Conservation (phyloP, 345 rosid genomes). For the Psidium friedrichsthalianum region DNA sequence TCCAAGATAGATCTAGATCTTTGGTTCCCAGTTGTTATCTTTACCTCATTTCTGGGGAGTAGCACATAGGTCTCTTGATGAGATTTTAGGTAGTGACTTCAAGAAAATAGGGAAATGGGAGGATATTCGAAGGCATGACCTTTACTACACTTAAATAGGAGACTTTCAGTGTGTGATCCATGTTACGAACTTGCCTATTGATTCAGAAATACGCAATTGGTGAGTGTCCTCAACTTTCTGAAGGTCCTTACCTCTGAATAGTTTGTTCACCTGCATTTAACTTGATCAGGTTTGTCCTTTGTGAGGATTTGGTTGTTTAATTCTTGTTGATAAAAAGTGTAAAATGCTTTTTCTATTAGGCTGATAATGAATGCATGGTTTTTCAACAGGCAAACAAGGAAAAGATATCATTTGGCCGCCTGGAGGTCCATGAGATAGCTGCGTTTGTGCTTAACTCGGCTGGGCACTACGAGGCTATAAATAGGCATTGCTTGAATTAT, state of each 20-base stretch:
- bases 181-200: background rate
- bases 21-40: background rate
- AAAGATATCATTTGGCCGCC: slow-evolving; percentile 71
- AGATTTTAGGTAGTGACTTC: background rate
- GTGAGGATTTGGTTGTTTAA: background rate
- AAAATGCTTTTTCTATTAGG: background rate
- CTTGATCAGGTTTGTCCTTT: background rate
- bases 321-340: background rate
- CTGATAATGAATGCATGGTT: background rate
- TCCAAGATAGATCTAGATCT: background rate
- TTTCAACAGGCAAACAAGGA: slow-evolving; percentile 73
- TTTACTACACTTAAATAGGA: background rate
- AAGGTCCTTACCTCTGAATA: background rate
- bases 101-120: background rate
- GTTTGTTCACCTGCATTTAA: background rate
- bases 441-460: slow-evolving; percentile 75
- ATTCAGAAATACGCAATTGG: background rate
- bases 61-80: background rate
- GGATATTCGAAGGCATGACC: background rate
- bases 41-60: background rate
- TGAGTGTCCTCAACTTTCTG: background rate
- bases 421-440: slow-evolving; percentile 88
- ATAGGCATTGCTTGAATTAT: slow-evolving; percentile 54
- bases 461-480: slow-evolving; percentile 86
- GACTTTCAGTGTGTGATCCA: background rate